Conservation (phyloP, 108 stramenopile species). For the Schizochytrium sp. region DNA sequence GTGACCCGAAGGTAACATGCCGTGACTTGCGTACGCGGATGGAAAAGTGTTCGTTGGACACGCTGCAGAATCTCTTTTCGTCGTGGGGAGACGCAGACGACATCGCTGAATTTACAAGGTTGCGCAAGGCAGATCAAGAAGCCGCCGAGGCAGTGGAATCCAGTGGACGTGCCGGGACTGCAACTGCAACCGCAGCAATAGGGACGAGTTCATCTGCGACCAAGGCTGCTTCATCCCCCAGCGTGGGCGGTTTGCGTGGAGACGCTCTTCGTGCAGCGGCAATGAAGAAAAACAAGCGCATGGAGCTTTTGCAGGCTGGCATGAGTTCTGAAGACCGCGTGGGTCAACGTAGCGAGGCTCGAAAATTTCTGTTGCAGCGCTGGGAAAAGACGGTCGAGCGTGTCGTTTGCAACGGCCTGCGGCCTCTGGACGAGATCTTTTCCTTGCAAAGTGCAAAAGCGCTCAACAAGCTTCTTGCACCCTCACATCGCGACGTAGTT, state of each 20-base stretch:
- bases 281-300: not conserved
- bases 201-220: too few relatives aligned
- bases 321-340: not conserved
- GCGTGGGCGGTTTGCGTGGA: not conserved
- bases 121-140: not conserved
- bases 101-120: not conserved
- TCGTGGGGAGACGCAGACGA: not conserved
- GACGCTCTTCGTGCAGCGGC: not conserved
- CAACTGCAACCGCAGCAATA: not conserved
- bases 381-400: not conserved
- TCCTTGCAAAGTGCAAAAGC: not conserved
- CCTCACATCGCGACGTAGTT: not conserved
- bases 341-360: not conserved
- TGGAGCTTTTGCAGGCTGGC: not conserved
- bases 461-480: not conserved
- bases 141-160: too few relatives aligned
- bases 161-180: too few relatives aligned
- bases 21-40: not conserved
- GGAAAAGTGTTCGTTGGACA: not conserved
- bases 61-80: not conserved
- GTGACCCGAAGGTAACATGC: not conserved
- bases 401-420: not conserved
- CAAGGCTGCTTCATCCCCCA: not conserved
- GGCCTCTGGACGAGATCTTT: not conserved
- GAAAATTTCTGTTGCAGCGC: not conserved